phyloP scores from a whole-genome alignment of 176 grass and related monocot genomes.

The Thalia dealbata region DNA sequence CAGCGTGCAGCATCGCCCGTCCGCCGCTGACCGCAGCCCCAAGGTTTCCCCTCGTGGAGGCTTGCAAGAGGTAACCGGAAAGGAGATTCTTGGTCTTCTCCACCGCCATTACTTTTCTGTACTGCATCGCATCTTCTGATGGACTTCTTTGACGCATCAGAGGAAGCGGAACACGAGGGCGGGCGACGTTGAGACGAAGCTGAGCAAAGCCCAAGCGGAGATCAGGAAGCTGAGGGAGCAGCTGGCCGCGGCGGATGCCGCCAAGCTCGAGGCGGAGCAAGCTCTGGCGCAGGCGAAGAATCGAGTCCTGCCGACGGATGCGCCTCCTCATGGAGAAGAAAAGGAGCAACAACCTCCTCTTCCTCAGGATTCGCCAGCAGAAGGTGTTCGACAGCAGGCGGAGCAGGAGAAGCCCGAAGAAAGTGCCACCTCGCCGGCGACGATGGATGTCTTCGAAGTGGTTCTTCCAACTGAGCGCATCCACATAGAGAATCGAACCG shows the following conservation, averaged over 20 bases:
- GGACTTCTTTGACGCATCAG: constrained; percentile 33
- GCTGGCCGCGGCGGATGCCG: constrained; percentile 38
- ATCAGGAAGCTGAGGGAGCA: constrained; percentile 51
- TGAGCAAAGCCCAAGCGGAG: constrained; percentile 53
- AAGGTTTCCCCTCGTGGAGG: constrained; percentile 49
- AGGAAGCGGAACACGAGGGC: constrained; percentile 44
- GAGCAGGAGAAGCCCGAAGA: background rate
- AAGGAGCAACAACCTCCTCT: constrained; percentile 21
- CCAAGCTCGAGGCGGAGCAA: constrained; percentile 55
- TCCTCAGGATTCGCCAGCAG: background rate
- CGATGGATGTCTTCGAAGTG: constrained; percentile 71
- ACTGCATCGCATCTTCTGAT: background rate
- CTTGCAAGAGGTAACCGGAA: constrained; percentile 47
- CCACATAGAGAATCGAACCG: constrained; percentile 30
- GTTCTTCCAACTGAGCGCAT: constrained; percentile 14
- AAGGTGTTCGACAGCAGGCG: background rate
- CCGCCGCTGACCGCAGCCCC: constrained; percentile 47
- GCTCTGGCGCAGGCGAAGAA: constrained; percentile 55
- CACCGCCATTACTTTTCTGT: too few relatives aligned
- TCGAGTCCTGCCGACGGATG: constrained; percentile 7
- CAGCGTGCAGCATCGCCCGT: constrained; percentile 19
- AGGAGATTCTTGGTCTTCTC: background rate
- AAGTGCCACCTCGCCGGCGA: constrained; percentile 16
- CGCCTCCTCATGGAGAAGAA: background rate
- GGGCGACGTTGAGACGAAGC: constrained; percentile 59